Evolutionary conservation across 2,329 filamentous ascomycete species (phyloP).

Genomic region (Trichoderma guizhouense): DNA sequence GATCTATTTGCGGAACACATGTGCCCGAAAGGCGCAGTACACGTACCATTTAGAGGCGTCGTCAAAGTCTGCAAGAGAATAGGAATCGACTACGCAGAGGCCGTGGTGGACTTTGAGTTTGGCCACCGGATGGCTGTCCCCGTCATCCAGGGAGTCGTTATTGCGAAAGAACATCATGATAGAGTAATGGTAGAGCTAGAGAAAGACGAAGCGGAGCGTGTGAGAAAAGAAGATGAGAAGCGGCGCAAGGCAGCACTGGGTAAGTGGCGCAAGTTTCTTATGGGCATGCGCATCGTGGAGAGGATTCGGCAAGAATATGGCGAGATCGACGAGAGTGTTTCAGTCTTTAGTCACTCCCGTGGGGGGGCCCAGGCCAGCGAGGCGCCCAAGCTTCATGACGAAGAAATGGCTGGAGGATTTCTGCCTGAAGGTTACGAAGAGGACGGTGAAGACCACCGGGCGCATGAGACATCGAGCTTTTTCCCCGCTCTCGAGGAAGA

Average conservation of each 20-base stretch:
- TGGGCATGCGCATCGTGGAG: conserved; percentile 78
- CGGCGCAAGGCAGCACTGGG: conserved; percentile 68
- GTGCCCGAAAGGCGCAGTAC: conserved; percentile 79
- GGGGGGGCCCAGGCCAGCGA: conserved; percentile 17
- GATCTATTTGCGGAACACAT: conserved; percentile 93
- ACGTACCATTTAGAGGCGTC: conserved; percentile 75
- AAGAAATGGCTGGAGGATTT: conserved; percentile 60
- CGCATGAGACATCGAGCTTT: conserved; percentile 42
- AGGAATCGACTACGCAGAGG: conserved; percentile 85
- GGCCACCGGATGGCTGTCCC: conserved; percentile 92
- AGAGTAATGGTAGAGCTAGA: conserved; percentile 74
- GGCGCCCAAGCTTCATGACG: conserved; percentile 35
- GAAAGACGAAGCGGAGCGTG: conserved; percentile 70
- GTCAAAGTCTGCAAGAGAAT: conserved; percentile 79
- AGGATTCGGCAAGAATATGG: conserved; percentile 76
- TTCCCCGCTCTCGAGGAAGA: conserved; percentile 47
- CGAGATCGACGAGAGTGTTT: conserved; percentile 50
- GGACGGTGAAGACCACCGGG: conserved; percentile 32
- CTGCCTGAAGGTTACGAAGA: conserved; percentile 55
- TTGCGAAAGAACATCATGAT: conserved; percentile 75
- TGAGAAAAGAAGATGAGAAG: conserved; percentile 80
- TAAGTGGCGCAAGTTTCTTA: conserved; percentile 82
- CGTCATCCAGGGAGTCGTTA: conserved; percentile 83
- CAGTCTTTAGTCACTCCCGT: conserved; percentile 53
- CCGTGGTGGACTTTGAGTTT: conserved; percentile 95